These are phyloP conservation scores for Psilocybe subaeruginosa DNA, from an alignment of 768 basidiomycete species.

Conservation along the genomic window DNA sequence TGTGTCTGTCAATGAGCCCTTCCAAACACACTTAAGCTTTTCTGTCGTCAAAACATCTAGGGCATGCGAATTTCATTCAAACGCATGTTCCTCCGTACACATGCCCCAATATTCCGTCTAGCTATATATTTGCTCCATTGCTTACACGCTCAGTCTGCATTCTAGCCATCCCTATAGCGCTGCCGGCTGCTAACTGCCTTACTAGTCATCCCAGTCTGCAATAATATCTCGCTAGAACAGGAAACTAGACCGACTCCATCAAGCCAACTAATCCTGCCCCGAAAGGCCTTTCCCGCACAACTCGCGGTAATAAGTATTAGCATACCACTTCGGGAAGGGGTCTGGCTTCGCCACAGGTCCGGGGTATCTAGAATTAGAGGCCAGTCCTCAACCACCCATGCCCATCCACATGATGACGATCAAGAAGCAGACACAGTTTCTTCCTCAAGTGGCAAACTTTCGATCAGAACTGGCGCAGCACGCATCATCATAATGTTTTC, in stretches of 20 bases:
- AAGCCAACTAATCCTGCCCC: background rate
- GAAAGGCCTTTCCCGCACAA: slow-evolving; percentile 13
- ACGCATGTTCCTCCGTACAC: slow-evolving; percentile 12
- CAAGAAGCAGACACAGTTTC: background rate
- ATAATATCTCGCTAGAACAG: background rate
- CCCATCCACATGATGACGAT: slow-evolving; percentile 17
- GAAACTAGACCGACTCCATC: background rate
- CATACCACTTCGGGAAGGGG: background rate
- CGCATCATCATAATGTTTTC: no score
- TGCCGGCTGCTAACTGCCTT: background rate
- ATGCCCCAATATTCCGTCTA: slow-evolving; percentile 3
- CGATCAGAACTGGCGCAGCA: no score
- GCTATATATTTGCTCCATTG: background rate
- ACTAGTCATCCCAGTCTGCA: background rate
- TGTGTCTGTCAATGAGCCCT: background rate
- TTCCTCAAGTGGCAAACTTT: background rate
- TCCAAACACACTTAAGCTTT: background rate
- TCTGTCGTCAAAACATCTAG: background rate
- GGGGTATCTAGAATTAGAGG: slow-evolving; percentile 13
- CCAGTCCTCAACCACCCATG: background rate
- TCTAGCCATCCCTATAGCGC: background rate
- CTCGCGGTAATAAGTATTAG: slow-evolving; percentile 7
- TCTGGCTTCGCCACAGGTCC: slow-evolving; percentile 12
- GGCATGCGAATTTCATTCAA: slow-evolving; percentile 10
- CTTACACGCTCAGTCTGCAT: background rate